Conservation (phyloP, 78 protist genomes). For the Bodo saltans region DNA sequence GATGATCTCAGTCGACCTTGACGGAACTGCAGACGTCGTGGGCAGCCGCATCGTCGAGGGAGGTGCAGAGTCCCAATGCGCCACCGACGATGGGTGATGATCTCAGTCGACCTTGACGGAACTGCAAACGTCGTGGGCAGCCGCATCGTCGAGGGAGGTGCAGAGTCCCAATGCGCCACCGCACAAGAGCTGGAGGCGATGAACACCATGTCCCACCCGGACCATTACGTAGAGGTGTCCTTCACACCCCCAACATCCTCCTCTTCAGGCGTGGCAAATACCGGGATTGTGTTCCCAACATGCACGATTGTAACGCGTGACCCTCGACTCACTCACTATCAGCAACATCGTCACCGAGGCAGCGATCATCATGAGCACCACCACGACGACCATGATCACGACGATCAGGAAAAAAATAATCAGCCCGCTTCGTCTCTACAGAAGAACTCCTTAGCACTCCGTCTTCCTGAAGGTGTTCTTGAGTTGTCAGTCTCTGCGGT, state of each 20-base stretch:
- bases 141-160: not conserved
- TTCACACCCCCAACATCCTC: too few species aligned
- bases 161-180: too few species aligned
- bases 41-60: not conserved
- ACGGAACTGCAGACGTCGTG: not conserved
- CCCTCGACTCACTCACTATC: not conserved
- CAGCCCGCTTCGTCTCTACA: too few species aligned
- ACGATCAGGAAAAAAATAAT: not conserved
- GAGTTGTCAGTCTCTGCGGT: too few species aligned
- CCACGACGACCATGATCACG: not conserved
- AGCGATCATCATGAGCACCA: not conserved
- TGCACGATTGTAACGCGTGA: not conserved
- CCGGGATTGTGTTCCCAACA: too few species aligned
- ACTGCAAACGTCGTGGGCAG: not conserved
- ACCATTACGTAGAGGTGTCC: too few species aligned
- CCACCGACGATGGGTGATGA: not conserved
- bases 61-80: not conserved
- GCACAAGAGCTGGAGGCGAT: too few species aligned
- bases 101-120: not conserved
- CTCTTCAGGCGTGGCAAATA: too few species aligned
- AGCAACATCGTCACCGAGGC: not conserved
- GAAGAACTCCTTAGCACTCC: too few species aligned
- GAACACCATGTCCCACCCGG: too few species aligned
- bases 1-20: not conserved
- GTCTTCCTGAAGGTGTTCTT: too few species aligned